Evolutionary conservation across 305 asterid genomes (phyloP).

Genomic region (Lippia alba): DNA sequence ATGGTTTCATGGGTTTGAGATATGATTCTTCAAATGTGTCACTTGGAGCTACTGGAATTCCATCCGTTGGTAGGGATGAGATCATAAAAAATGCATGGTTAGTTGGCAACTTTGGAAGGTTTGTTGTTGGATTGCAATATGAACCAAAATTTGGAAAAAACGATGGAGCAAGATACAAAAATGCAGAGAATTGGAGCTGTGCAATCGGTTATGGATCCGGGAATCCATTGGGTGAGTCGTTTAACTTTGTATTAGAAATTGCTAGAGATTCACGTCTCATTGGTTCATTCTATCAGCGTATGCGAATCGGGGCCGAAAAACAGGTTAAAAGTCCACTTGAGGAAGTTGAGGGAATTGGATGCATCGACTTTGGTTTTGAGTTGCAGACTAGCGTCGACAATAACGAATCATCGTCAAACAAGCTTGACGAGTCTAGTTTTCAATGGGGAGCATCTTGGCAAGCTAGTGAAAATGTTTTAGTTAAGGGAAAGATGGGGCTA

Average conservation of each 20-base stretch:
- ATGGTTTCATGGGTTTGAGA: conserved; percentile 88
- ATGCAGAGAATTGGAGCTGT: conserved; percentile 91
- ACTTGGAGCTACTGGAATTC: conserved; percentile 76
- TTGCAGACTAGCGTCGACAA: conserved; percentile 77
- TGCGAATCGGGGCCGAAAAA: conserved; percentile 90
- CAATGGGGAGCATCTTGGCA: conserved; percentile 98
- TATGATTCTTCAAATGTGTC: conserved; percentile 88
- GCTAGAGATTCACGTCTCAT: conserved; percentile 81
- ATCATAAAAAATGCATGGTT: conserved; percentile 86
- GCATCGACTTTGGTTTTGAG: conserved; percentile 91
- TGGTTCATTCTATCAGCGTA: conserved; percentile 94
- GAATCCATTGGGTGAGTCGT: conserved; percentile 91
- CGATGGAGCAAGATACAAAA: conserved; percentile 59
- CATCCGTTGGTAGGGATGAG: conserved; percentile 71
- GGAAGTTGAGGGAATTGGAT: conserved; percentile 83
- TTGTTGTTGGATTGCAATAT: conserved; percentile 91
- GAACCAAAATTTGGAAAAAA: conserved; percentile 78
- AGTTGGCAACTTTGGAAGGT: conserved; percentile 88
- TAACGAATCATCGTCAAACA: conserved; percentile 51
- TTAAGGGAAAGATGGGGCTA: conserved; percentile 92
- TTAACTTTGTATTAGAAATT: conserved; percentile 89
- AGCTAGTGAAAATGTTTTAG: conserved; percentile 83
- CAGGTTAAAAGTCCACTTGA: conserved; percentile 92
- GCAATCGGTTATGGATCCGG: conserved; percentile 90
- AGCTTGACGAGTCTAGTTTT: conserved; percentile 73